These are phyloP conservation scores for Phaffia rhodozyma DNA, from an alignment of 1,284 basidiomycete genomes.

Conservation along the genomic window DNA sequence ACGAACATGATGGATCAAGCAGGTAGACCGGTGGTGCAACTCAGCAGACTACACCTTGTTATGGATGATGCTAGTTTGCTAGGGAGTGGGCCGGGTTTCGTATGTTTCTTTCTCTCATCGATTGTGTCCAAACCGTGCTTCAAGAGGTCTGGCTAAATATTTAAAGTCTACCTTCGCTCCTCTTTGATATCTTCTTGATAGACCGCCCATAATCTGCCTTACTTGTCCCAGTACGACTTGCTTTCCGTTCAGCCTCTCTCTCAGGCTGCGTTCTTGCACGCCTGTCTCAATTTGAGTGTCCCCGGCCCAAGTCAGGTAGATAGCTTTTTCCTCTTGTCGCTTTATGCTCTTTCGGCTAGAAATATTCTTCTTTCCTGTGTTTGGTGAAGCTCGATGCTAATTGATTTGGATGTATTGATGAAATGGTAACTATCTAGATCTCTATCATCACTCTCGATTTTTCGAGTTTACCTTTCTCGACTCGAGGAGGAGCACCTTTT, in stretches of 20 bases:
- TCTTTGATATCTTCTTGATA: neutral
- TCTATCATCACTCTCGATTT: slow-evolving; percentile 17
- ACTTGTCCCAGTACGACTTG: slow-evolving; percentile 13
- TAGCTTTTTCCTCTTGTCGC: neutral
- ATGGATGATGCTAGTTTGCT: slow-evolving; percentile 12
- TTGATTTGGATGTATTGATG: too few relatives aligned
- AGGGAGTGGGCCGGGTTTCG: slow-evolving; percentile 6
- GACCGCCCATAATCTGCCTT: slow-evolving; percentile 6
- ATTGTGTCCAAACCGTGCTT: neutral
- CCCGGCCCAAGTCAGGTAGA: slow-evolving; percentile 14
- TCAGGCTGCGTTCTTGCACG: slow-evolving; percentile 1
- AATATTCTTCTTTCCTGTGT: too few relatives aligned
- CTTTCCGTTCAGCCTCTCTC: slow-evolving; percentile 16
- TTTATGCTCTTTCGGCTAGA: neutral
- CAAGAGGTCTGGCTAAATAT: too few relatives aligned
- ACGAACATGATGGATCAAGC: neutral
- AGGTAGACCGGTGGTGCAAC: slow-evolving; percentile 8
- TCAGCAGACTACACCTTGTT: slow-evolving; percentile 15
- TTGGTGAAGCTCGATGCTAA: too few relatives aligned
- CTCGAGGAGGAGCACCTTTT: neutral
- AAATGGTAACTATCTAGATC: neutral
- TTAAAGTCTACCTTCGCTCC: neutral
- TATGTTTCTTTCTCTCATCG: neutral
- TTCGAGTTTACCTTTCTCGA: neutral
- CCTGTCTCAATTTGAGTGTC: slow-evolving; percentile 8